Evolutionary conservation across 2,329 filamentous ascomycete genomes (phyloP), one percentile per base, ranked within the genome.

Genomic region (Phyllosticta citrichinensis): DNA sequence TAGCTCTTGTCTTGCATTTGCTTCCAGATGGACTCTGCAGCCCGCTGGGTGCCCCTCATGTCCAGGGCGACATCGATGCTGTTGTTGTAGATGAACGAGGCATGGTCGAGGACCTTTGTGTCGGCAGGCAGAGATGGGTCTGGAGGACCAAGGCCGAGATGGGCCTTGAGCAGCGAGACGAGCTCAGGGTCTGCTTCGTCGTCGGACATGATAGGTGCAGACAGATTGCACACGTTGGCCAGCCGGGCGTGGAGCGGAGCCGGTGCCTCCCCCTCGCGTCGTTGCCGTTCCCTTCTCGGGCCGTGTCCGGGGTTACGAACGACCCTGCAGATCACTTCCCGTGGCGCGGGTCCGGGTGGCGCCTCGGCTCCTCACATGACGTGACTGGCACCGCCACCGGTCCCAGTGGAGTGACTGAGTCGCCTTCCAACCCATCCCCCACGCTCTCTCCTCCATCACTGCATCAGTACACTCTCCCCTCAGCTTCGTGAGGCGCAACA

Each of bases 161-260:
- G 89, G 73, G 94, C 85, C 58, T 91, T 87, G 14, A 97, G 83
- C 20, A 97, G 86, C 66, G 87, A 91, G 20, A 97, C 81, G 54
- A 97, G 85, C 75, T 97, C 92, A 51, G 83, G 87, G 70, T 97
- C 93, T 55, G 87, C 87, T 74, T 96, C 93, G 74, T 96, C 90
- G 78, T 97, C 91, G 55, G 90, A 95, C 89, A 95, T 95, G 67
- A 56, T 77, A 64, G 52, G 5, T 11, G 50, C 22, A 35, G 19
- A 27, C 40, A 47, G 40, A 17, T 47, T 30, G 27, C 27, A 30
- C 6, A 10, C 27, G 27, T 30, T 10, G 27, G 27, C 27, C 40
- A 8, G 8, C 40, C 14, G 40, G 35, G 17, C 35, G 35, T 12
- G 40, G 17, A 47, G 14, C 40, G 6, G 14, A 6, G 14, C n/a